Evolutionary conservation across 805 yeast genomes (phyloP).

Genomic region (Zygoascus bituminiphila): DNA sequence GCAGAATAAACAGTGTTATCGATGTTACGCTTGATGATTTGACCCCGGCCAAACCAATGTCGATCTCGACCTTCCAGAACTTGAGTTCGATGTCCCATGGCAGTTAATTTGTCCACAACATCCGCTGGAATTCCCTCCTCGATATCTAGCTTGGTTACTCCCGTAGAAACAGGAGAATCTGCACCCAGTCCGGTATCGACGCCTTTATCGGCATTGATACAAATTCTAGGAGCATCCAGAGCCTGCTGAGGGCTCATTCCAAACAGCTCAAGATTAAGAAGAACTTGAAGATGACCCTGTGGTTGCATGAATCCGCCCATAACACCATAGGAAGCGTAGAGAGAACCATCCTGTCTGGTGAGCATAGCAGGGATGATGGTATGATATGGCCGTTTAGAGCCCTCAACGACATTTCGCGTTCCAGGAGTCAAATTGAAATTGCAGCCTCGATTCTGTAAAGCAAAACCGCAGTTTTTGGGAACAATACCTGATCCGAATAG

Average conservation of each 20-base stretch:
- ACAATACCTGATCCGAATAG: constrained; percentile 64
- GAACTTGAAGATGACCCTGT: constrained; percentile 75
- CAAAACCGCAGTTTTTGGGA: constrained; percentile 53
- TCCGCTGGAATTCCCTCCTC: constrained; percentile 55
- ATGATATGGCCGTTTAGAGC: constrained; percentile 69
- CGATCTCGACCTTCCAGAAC: constrained; percentile 33
- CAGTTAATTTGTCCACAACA: constrained; percentile 38
- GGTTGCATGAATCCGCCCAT: constrained; percentile 90
- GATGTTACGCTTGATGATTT: constrained; percentile 44
- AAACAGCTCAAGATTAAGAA: constrained; percentile 53
- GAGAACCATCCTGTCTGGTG: constrained; percentile 35
- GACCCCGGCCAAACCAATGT: constrained; percentile 44
- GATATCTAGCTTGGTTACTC: constrained; percentile 46
- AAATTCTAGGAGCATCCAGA: constrained; percentile 66
- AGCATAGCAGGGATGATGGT: constrained; percentile 80
- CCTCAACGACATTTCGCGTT: constrained; percentile 53
- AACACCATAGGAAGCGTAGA: constrained; percentile 70
- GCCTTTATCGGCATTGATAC: constrained; percentile 48
- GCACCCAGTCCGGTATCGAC: constrained; percentile 44
- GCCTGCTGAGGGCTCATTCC: constrained; percentile 65
- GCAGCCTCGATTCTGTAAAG: constrained; percentile 68
- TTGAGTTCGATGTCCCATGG: constrained; percentile 51
- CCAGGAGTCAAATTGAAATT: constrained; percentile 57
- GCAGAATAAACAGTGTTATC: constrained; percentile 49
- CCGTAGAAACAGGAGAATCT: constrained; percentile 58